phyloP scores from a whole-genome alignment of 164 flowering plant species.

The Macadamia integrifolia region DNA sequence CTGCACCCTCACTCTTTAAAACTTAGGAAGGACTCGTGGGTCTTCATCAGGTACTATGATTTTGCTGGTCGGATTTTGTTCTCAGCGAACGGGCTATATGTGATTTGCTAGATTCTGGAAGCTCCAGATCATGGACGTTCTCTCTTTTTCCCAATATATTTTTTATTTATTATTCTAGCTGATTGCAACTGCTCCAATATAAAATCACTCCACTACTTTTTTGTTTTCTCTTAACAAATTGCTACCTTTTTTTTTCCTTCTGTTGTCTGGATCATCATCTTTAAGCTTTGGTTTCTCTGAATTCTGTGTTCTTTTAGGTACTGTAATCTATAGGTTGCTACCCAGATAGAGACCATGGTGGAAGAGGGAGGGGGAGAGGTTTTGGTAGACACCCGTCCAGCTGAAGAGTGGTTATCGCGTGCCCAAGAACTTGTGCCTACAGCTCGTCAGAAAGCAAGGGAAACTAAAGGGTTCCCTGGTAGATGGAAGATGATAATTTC shows the following conservation, averaged over 20 bases:
- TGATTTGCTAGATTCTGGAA: constrained; percentile 52
- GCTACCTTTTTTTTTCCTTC: constrained; percentile 2
- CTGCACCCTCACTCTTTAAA: not conserved
- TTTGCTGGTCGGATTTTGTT: constrained; percentile 18
- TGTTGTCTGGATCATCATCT: constrained; percentile 11
- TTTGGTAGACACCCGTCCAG: constrained; percentile 25
- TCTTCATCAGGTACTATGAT: constrained; percentile 16
- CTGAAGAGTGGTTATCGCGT: constrained; percentile 52
- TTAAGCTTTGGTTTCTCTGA: constrained; percentile 6
- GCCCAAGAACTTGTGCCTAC: constrained; percentile 64
- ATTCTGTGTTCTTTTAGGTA: constrained; percentile 10
- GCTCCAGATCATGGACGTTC: constrained; percentile 15
- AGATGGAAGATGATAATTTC: constrained; percentile 79
- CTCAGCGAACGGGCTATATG: constrained; percentile 21
- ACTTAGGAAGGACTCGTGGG: not conserved
- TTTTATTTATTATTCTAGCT: constrained; percentile 16
- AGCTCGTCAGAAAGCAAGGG: constrained; percentile 51
- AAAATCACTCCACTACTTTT: constrained; percentile 3
- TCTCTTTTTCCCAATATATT: constrained; percentile 1
- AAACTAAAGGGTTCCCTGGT: constrained; percentile 61
- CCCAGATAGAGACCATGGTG: constrained; percentile 38
- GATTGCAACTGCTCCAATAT: constrained; percentile 44
- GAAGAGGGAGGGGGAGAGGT: constrained; percentile 37
- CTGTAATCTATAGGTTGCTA: constrained; percentile 16
- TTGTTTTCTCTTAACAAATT: constrained; percentile 5